Percentiles rank a stretch among this genome's conserved stretches.
These are phyloP conservation scores for Fonsecaea multimorphosa DNA, from an alignment of 2,329 filamentous ascomycete genomes.

Conservation along the genomic window DNA sequence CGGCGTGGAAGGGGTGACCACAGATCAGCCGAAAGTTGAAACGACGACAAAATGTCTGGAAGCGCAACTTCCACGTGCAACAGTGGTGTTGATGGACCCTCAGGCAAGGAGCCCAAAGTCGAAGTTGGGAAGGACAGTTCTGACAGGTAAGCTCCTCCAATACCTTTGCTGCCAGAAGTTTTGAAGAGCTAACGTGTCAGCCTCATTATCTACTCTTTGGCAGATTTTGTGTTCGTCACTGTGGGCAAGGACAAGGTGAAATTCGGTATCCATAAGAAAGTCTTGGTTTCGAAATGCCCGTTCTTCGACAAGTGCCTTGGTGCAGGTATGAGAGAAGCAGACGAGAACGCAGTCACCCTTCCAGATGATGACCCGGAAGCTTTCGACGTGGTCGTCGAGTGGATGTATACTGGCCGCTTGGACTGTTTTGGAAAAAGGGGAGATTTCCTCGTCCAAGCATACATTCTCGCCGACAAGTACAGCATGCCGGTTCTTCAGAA, in stretches of 20 bases:
- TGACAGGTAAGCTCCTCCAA: background rate
- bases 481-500: slow-evolving; percentile 23
- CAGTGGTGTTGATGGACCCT: background rate
- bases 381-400: slow-evolving; percentile 22
- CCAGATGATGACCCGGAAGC: slow-evolving; percentile 20
- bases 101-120: background rate
- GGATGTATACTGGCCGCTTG: slow-evolving; percentile 22
- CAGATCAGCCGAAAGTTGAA: background rate
- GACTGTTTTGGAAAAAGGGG: background rate
- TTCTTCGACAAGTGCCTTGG: slow-evolving; percentile 27
- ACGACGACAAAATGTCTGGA: background rate
- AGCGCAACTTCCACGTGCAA: background rate
- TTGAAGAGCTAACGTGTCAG: slow-evolving; percentile 1
- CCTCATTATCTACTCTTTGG: background rate
- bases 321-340: slow-evolving; percentile 21
- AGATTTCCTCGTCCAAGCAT: background rate
- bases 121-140: background rate
- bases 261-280: slow-evolving; percentile 21
- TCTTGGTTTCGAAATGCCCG: slow-evolving; percentile 15
- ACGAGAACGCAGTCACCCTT: slow-evolving; percentile 18
- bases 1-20: background rate
- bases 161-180: background rate
- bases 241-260: slow-evolving; percentile 22
- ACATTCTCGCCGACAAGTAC: slow-evolving; percentile 21
- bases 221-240: slow-evolving; percentile 21